Evolutionary conservation across 2,329 filamentous ascomycete genomes (phyloP), one percentile per base, ranked within the genome.

Genomic region (Colletotrichum somersetense): DNA sequence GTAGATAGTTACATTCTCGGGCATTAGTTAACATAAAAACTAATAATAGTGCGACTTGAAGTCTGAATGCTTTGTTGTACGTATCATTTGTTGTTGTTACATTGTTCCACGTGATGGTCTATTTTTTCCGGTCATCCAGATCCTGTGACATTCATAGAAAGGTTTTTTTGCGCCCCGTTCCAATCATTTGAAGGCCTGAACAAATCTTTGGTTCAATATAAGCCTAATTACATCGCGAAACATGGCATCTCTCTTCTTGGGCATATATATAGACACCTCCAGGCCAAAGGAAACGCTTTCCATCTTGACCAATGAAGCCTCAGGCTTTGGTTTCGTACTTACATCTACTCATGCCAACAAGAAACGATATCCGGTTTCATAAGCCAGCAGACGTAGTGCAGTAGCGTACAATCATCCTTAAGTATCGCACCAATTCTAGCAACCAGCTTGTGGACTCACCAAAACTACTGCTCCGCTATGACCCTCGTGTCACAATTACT

Each of bases 321-420:
- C 66, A 77, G 56, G 3, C 10, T 26, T 50, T 5, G 59, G 1
- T 2, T 70, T 52, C 5, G 48, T 46, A 56, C 75, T 66, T 4
- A 78, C 77, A 2, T 76, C 79, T 0, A 77, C 78, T 1, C 74
- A 62, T 5, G 81, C 74, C 0, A 81, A 63, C 18, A 80, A 70
- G 68, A 46, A 0, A 79, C 80, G 1, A 74, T 75, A 53, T 80
- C 78, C 0, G 75, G 75, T 2, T 75, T 58, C 5, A 77, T 79
- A 1, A 72, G 75, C 30, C 40, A 46, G 40, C 70, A 74, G 3
- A 79, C 80, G 20, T 77, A 76, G 35, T 76, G 77, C 0, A 81
- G 68, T 0, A 80, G 76, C 0, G 76, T 72, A 1, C 20, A 16
- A 2, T 16, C 38, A 0, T 7, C 11, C 1, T 8, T 18, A 30